These are phyloP conservation scores for Camelina neglecta DNA, from an alignment of 345 rosid genomes.

Conservation along the genomic window DNA sequence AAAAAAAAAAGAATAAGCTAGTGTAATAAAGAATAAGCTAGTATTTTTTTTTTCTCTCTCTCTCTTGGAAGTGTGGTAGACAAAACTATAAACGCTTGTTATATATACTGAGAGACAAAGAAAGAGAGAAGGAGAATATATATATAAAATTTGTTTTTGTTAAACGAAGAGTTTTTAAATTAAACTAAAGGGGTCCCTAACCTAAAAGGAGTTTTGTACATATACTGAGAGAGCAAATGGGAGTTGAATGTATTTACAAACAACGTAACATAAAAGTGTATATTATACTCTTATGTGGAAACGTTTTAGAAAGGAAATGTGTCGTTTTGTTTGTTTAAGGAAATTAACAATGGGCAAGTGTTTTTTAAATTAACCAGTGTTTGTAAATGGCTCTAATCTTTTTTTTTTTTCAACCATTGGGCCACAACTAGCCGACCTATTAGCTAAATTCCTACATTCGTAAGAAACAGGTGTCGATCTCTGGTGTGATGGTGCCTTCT, in stretches of 20 bases:
- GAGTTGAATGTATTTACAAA: constrained; percentile 4
- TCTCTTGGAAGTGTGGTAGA: constrained; percentile 8
- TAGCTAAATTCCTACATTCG: no score
- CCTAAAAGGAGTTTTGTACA: not conserved
- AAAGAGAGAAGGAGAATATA: not conserved
- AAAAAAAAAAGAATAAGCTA: not conserved
- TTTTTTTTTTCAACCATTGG: no score
- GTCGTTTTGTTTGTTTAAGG: constrained; percentile 6
- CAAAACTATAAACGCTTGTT: constrained; percentile 13
- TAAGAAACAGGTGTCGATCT: no score
- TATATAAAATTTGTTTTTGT: no score
- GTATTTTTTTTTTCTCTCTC: not conserved
- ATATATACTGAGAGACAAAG: constrained; percentile 23
- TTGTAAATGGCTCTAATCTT: not conserved
- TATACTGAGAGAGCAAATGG: not conserved
- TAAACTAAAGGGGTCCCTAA: no score
- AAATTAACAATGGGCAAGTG: not conserved
- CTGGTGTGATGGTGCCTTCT: no score
- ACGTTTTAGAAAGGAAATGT: not conserved
- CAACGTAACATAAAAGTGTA: not conserved
- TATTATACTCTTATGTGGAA: not conserved
- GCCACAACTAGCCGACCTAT: no score
- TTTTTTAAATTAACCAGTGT: not conserved
- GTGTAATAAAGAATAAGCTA: not conserved
- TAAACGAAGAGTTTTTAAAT: no score